These are phyloP conservation scores for Lipomyces chichibuensis DNA, from an alignment of 805 yeast species.

Conservation along the genomic window DNA sequence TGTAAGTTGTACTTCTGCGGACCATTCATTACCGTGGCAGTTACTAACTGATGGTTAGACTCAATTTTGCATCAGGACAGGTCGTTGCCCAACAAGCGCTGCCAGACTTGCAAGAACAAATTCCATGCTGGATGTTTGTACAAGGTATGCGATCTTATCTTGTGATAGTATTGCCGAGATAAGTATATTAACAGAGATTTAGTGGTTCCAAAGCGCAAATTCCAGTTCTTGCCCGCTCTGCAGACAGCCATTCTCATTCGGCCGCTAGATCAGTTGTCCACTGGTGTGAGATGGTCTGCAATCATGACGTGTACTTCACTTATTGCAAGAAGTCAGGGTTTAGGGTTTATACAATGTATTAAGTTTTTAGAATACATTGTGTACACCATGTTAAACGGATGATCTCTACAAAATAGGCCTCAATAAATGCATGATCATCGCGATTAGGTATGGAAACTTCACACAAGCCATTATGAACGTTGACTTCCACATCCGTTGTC, in stretches of 20 bases:
- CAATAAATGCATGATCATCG: background rate
- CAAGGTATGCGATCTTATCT: slow-evolving; percentile 46
- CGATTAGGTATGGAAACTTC: too few relatives aligned
- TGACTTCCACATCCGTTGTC: background rate
- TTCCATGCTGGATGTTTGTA: slow-evolving; percentile 95
- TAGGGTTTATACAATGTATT: too few relatives aligned
- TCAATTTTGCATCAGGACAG: slow-evolving; percentile 87
- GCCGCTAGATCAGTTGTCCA: slow-evolving; percentile 13
- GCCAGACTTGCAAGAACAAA: slow-evolving; percentile 88
- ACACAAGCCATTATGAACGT: background rate
- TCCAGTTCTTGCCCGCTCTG: slow-evolving; percentile 94
- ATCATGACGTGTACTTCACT: too few relatives aligned
- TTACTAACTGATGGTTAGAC: slow-evolving; percentile 41
- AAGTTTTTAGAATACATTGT: too few relatives aligned
- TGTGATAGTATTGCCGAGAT: background rate
- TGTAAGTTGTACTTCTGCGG: slow-evolving; percentile 40
- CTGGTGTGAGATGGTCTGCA: background rate
- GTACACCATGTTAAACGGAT: too few relatives aligned
- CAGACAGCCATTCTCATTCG: slow-evolving; percentile 48
- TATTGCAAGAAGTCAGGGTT: too few relatives aligned
- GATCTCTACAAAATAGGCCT: background rate
- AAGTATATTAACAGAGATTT: slow-evolving; percentile 10
- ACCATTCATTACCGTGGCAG: background rate
- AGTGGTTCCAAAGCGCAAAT: slow-evolving; percentile 94
- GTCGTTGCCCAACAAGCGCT: slow-evolving; percentile 83